A percentile compares a stretch with the other conserved stretches of the same genome.
phyloP scores from a whole-genome alignment of 176 grass and related monocot species.

The Themeda triandra region DNA sequence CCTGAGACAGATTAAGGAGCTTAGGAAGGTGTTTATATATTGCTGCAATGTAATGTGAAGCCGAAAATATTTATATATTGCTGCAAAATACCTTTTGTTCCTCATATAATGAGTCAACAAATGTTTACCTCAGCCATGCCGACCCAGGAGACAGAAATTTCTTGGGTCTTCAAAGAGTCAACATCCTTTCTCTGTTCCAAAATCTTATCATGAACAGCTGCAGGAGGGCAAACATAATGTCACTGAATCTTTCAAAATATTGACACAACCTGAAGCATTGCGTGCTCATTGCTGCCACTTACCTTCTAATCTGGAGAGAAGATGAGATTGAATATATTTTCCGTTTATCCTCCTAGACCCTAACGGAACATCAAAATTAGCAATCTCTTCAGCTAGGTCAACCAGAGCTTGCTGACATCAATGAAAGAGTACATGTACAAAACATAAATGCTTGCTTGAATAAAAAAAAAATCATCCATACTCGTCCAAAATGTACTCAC shows the following conservation, averaged over 20 bases:
- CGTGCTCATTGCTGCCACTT: neutral
- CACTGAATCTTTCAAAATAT: neutral
- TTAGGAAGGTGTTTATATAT: too few species aligned
- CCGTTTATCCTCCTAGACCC: slow-evolving; percentile 84
- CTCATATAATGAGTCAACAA: neutral
- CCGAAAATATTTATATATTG: neutral
- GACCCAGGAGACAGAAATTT: slow-evolving; percentile 61
- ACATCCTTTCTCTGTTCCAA: slow-evolving; percentile 71
- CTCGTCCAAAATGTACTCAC: slow-evolving; percentile 4
- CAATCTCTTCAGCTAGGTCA: slow-evolving; percentile 90
- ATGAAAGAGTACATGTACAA: slow-evolving; percentile 26
- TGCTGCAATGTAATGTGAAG: neutral
- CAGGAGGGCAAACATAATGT: slow-evolving; percentile 10
- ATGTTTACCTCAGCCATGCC: slow-evolving; percentile 96
- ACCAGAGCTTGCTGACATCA: slow-evolving; percentile 73
- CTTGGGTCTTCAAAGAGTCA: slow-evolving; percentile 59
- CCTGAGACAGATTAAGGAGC: too few species aligned
- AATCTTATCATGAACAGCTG: slow-evolving; percentile 72
- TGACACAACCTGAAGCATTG: slow-evolving; percentile 20
- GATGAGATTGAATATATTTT: slow-evolving; percentile 92
- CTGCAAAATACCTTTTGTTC: neutral
- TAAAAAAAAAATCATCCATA: slow-evolving; percentile 10
- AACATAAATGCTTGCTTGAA: slow-evolving; percentile 12
- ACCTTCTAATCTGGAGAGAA: slow-evolving; percentile 92
- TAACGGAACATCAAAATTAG: slow-evolving; percentile 59